Conservation (phyloP, 192 early-diverging fungal genomes). For the Lobosporangium transversale region DNA sequence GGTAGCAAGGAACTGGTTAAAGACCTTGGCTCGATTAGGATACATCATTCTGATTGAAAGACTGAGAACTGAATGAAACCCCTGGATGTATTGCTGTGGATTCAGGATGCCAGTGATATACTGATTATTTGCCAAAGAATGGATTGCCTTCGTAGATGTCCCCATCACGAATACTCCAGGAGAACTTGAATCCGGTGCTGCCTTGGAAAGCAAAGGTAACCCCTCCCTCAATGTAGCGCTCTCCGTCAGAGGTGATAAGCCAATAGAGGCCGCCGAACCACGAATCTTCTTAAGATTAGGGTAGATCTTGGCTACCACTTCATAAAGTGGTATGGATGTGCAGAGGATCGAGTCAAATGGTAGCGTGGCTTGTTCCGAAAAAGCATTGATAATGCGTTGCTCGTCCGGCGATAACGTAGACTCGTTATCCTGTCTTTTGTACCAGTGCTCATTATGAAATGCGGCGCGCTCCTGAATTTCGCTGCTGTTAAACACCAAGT, state of each 20-base stretch:
- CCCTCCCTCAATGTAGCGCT: neutral
- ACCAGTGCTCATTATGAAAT: neutral
- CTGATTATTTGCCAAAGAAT: slow-evolving; percentile 18
- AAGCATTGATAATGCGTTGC: slow-evolving; percentile 19
- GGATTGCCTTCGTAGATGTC: slow-evolving; percentile 18
- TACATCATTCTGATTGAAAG: slow-evolving; percentile 39
- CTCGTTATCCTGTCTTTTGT: neutral
- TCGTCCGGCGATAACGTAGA: neutral
- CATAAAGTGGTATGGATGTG: slow-evolving; percentile 28
- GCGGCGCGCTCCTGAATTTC: neutral
- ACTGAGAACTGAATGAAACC: slow-evolving; percentile 33
- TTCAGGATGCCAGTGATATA: slow-evolving; percentile 28
- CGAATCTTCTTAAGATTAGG: slow-evolving; percentile 12
- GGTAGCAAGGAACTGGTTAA: slow-evolving; percentile 22
- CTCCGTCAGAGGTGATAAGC: neutral
- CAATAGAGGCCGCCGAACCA: neutral
- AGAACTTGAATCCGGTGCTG: slow-evolving; percentile 8
- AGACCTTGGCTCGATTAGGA: slow-evolving; percentile 20
- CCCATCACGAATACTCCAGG: slow-evolving; percentile 42
- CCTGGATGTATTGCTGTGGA: slow-evolving; percentile 40
- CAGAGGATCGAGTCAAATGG: slow-evolving; percentile 45
- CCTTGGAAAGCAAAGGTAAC: slow-evolving; percentile 3
- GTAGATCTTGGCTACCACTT: slow-evolving; percentile 22
- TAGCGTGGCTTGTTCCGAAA: slow-evolving; percentile 6
- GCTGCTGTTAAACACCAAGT: slow-evolving; percentile 8